Percentiles rank a stretch among this genome's conserved stretches.
phyloP scores from a whole-genome alignment of 1,284 basidiomycete genomes.

The Cutaneotrichosporon spelunceum region DNA sequence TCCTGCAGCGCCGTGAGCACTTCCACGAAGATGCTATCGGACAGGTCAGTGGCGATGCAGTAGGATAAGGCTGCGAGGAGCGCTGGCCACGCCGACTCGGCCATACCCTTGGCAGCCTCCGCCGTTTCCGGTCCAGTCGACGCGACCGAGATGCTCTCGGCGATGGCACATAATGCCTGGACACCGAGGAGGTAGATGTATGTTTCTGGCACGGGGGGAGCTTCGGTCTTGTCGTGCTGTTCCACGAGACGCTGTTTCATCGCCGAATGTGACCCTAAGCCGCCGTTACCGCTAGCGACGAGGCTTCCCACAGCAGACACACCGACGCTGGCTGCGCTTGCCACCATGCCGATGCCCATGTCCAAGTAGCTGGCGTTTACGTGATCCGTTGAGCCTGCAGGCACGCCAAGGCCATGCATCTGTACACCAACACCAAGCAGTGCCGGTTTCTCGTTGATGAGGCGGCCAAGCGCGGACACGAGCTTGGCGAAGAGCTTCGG shows the following conservation, averaged over 20 bases:
- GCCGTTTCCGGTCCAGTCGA: conserved; percentile 43
- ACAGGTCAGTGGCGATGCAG: conserved; percentile 79
- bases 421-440: conserved; percentile 73
- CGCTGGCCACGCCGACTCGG: conserved; percentile 82
- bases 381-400: conserved; percentile 31
- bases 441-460: conserved; percentile 80
- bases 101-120: conserved; percentile 67
- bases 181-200: conserved; percentile 89
- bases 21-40: conserved; percentile 65
- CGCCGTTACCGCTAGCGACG: conserved; percentile 59
- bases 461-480: conserved; percentile 72
- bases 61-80: conserved; percentile 84
- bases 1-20: conserved; percentile 73
- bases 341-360: conserved; percentile 76
- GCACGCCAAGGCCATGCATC: conserved; percentile 72
- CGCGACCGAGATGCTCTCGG: conserved; percentile 77
- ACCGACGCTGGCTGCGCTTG: conserved; percentile 74
- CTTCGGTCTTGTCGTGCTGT: conserved; percentile 91
- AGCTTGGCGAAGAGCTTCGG: conserved; percentile 72
- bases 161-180: conserved; percentile 81
- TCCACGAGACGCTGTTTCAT: conserved; percentile 93
- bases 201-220: conserved; percentile 83
- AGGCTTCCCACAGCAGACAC: conserved; percentile 66
- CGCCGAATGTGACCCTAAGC: conserved; percentile 67
- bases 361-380: conserved; percentile 54